Conservation (phyloP, 306 rosid genomes). For the Luffa acutangula region DNA sequence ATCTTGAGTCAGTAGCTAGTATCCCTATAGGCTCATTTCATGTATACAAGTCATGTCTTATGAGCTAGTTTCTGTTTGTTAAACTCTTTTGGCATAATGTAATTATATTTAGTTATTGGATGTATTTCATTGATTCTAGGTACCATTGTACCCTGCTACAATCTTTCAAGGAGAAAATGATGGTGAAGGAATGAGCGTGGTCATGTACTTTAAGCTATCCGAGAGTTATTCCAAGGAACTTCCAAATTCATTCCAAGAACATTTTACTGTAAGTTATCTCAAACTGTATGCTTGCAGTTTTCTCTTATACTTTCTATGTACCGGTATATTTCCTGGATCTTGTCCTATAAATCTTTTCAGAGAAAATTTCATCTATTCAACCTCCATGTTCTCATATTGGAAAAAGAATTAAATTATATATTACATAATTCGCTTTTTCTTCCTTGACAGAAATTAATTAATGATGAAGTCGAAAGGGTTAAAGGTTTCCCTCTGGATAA, state of each 20-base stretch:
- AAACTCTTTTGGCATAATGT: not conserved
- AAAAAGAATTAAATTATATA: not conserved
- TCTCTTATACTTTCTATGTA: not conserved
- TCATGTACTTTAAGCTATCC: conserved; percentile 79
- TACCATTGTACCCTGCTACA: conserved; percentile 72
- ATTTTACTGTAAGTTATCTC: conserved; percentile 50
- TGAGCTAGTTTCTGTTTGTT: not conserved
- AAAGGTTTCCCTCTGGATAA: conserved; percentile 82
- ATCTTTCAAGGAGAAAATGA: conserved; percentile 86
- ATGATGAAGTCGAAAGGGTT: conserved; percentile 96
- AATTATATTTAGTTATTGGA: not conserved
- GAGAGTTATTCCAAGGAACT: conserved; percentile 69
- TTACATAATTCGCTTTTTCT: not conserved
- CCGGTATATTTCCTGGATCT: not conserved
- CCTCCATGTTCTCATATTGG: not conserved
- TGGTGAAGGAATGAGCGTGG: conserved; percentile 90
- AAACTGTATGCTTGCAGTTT: not conserved
- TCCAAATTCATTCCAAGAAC: conserved; percentile 58
- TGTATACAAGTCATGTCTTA: not conserved
- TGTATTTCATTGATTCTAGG: conserved; percentile 31
- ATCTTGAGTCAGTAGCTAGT: not conserved
- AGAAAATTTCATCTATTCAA: not conserved
- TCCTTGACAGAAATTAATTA: conserved; percentile 60
- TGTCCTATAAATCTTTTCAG: not conserved
- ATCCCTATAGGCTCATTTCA: not conserved